Evolutionary conservation across 2,329 filamentous ascomycete genomes (phyloP), one percentile per base, ranked within the genome.

Genomic region (Elsinoe necatrix): DNA sequence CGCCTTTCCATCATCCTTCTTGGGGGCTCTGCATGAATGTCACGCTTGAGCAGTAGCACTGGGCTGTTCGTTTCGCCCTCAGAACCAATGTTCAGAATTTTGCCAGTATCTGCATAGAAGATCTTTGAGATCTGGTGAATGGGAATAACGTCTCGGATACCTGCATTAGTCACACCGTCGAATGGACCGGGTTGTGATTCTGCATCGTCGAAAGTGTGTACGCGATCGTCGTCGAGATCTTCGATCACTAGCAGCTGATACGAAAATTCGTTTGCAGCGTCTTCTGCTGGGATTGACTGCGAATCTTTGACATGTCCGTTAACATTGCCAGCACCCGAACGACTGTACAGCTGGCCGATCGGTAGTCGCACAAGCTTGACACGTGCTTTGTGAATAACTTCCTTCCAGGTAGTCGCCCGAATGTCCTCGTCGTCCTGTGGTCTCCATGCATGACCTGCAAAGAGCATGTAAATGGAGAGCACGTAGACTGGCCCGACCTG

Each of bases 401-500:
- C 92, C 68, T 97, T 93, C 93, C 93, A 97, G 0, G 91, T 86
- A 0, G 89, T 76, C 72, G 84, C 71, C 72, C 86, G 67, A 62
- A 84, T 63, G 64, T 80, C 72, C 68, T 82, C 71, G 71, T 82
- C 71, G 63, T 80, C 75, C 16, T 79, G 76, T 2, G 77, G 73
- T 37, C 80, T 72, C 42, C 75, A 74, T 2, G 84, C 75, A 69
- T 97, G 90, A 1, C 89, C 87, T 1, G 85, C 78, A 65, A 97
- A 98, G 0, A 97, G 79, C 90, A 97, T 96, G 70, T 97, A 98
- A 63, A 97, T 74, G 0, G 91, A 95, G 6, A 97, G 71, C 0
- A 82, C 86, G 65, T 96, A 97, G 0, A 84, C 82, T 0, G 92
- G 90, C 0, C 93, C 93, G 59, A 97, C 86, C 66, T 96, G 90